These are phyloP conservation scores for Penicillium canescens DNA, from an alignment of 495 filamentous ascomycete species.

Conservation along the genomic window DNA sequence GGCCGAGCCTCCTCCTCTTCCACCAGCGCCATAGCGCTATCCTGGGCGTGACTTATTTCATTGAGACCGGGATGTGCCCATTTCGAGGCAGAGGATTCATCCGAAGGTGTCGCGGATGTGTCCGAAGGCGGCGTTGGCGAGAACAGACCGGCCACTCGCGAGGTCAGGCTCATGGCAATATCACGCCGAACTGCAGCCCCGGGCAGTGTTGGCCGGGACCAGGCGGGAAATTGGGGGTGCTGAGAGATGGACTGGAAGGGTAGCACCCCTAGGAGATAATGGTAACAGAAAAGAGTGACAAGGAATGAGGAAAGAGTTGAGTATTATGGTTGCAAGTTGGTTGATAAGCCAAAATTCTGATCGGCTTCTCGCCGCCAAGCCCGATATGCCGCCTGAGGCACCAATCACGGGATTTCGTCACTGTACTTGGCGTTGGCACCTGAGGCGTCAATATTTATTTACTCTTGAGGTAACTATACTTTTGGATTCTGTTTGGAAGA, in stretches of 20 bases:
- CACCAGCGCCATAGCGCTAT: constrained; percentile 14
- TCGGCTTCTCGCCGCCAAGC: constrained; percentile 35
- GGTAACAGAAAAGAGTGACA: constrained; percentile 21
- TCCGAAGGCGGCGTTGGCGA: constrained; percentile 36
- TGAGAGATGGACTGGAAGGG: constrained; percentile 13
- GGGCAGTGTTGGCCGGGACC: constrained; percentile 34
- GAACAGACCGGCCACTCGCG: constrained; percentile 46
- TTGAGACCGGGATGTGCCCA: background rate
- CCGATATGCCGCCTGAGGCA: constrained; percentile 33
- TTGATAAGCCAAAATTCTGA: constrained; percentile 37
- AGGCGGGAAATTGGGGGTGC: constrained; percentile 21
- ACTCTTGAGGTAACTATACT: background rate
- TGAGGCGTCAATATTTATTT: background rate
- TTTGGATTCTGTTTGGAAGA: too few species aligned
- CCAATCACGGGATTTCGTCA: constrained; percentile 13
- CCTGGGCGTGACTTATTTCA: constrained; percentile 15
- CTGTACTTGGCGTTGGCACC: background rate
- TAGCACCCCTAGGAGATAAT: constrained; percentile 17
- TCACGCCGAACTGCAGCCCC: constrained; percentile 30
- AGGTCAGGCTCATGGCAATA: constrained; percentile 50
- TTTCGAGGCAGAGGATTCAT: constrained; percentile 16
- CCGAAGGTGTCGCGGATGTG: constrained; percentile 10
- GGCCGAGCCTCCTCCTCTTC: constrained; percentile 56
- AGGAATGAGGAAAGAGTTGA: constrained; percentile 16
- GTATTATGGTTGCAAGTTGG: constrained; percentile 10